phyloP scores from a whole-genome alignment of 768 basidiomycete genomes.

The Termitomyces heimii region DNA sequence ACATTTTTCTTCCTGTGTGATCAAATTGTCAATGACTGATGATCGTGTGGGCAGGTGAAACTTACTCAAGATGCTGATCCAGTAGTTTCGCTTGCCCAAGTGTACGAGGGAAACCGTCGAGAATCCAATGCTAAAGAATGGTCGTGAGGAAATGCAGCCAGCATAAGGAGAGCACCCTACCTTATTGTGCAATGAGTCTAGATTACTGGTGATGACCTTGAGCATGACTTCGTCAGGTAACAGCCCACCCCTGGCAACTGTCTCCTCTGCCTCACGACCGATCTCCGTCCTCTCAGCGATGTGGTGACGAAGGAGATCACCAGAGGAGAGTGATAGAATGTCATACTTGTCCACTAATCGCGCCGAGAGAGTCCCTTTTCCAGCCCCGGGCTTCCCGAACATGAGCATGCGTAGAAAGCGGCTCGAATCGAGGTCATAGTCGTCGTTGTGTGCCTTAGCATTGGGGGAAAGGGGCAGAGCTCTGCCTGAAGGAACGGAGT shows the following conservation, averaged over 20 bases:
- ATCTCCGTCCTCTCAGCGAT: constrained; percentile 71
- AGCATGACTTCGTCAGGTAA: constrained; percentile 79
- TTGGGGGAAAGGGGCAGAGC: constrained; percentile 51
- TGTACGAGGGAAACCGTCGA: constrained; percentile 92
- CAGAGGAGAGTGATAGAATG: constrained; percentile 71
- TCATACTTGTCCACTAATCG: constrained; percentile 78
- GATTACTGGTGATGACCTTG: constrained; percentile 65
- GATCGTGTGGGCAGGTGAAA: constrained; percentile 4
- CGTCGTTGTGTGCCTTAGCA: constrained; percentile 30
- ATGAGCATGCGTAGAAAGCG: constrained; percentile 57
- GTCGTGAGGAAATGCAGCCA: background rate
- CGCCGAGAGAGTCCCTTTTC: constrained; percentile 79
- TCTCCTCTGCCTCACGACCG: constrained; percentile 67
- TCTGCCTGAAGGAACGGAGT: constrained; percentile 26
- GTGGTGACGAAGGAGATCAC: constrained; percentile 81
- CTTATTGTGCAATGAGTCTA: constrained; percentile 61
- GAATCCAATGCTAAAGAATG: constrained; percentile 70
- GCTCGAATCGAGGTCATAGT: constrained; percentile 26
- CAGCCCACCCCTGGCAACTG: constrained; percentile 75
- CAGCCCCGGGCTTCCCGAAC: constrained; percentile 79
- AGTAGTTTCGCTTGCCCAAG: constrained; percentile 77
- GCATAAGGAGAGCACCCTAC: constrained; percentile 28
- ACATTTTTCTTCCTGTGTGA: constrained; percentile 46
- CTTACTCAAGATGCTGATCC: constrained; percentile 68
- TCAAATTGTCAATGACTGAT: background rate